These are phyloP conservation scores for Debaryomyces psychrophilus DNA, from an alignment of 1,139 yeast species.

Conservation along the genomic window DNA sequence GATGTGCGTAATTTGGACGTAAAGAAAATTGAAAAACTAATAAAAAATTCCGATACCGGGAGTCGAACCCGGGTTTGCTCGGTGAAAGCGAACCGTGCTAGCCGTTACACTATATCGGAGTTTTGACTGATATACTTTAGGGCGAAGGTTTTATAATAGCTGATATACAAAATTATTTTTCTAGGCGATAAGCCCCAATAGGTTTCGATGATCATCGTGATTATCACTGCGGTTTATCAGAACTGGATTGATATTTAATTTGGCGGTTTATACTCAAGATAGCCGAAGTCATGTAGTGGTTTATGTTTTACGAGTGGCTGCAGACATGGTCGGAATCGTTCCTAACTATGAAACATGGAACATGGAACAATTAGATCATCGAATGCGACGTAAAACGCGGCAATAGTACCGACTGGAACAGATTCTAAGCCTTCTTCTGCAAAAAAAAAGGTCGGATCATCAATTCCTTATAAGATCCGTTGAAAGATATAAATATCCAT, in stretches of 20 bases:
- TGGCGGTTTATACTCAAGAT: too few relatives aligned
- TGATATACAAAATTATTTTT: too few relatives aligned
- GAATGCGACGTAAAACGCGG: not conserved
- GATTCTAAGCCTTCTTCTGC: not conserved
- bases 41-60: constrained; percentile 71
- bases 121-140: not conserved
- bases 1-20: too few relatives aligned
- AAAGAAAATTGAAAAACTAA: too few relatives aligned
- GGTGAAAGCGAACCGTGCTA: constrained; percentile 84
- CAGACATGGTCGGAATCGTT: not conserved
- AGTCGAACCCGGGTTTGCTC: constrained; percentile 84
- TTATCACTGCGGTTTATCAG: too few relatives aligned
- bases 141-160: not conserved
- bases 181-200: not conserved
- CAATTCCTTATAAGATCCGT: not conserved
- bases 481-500: too few relatives aligned
- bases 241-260: too few relatives aligned
- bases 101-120: constrained; percentile 81
- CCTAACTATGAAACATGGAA: not conserved
- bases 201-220: not conserved
- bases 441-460: not conserved
- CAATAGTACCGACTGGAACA: not conserved
- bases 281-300: too few relatives aligned
- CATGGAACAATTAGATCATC: not conserved
- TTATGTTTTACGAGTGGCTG: not conserved